phyloP scores from a whole-genome alignment of 73 alveolate genomes.

The Halteria grandinella region DNA sequence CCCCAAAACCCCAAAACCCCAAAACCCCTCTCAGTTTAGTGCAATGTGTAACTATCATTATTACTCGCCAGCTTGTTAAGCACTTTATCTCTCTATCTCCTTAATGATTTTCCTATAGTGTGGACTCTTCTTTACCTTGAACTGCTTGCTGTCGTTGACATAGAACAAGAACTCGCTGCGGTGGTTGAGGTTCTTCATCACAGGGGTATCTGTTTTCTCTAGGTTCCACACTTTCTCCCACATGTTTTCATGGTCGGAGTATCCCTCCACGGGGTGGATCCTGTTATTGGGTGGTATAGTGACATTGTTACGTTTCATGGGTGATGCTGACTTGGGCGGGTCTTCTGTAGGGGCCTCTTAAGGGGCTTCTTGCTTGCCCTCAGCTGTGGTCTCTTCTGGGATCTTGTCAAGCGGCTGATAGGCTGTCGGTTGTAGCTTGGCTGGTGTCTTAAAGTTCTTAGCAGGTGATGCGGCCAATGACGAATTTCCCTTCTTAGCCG shows the following conservation, averaged over 20 bases:
- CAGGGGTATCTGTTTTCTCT: too few relatives aligned
- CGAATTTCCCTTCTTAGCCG: too few relatives aligned
- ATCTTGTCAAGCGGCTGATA: slow-evolving; percentile 22
- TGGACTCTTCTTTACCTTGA: slow-evolving; percentile 27
- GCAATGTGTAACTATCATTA: too few relatives aligned
- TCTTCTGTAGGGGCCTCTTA: not conserved
- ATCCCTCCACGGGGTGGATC: slow-evolving; percentile 77
- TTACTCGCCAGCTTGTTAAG: too few relatives aligned
- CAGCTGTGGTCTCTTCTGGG: slow-evolving; percentile 3
- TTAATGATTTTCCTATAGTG: slow-evolving; percentile 2
- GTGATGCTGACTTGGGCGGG: too few relatives aligned
- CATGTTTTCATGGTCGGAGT: slow-evolving; percentile 82
- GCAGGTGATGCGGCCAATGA: too few relatives aligned
- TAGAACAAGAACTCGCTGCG: slow-evolving; percentile 3
- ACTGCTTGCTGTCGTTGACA: slow-evolving; percentile 1
- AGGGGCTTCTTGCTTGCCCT: not conserved
- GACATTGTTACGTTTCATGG: too few relatives aligned
- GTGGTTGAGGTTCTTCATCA: slow-evolving; percentile 6
- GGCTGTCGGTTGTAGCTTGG: too few relatives aligned
- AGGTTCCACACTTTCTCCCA: slow-evolving; percentile 69
- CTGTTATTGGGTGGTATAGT: not conserved
- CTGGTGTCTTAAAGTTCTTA: not conserved
- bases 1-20: too few relatives aligned
- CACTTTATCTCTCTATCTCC: not conserved
- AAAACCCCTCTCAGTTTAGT: too few relatives aligned